Base-by-base conservation (phyloP, 2,329 filamentous ascomycete species). In the Alternaria sp. region DNA sequence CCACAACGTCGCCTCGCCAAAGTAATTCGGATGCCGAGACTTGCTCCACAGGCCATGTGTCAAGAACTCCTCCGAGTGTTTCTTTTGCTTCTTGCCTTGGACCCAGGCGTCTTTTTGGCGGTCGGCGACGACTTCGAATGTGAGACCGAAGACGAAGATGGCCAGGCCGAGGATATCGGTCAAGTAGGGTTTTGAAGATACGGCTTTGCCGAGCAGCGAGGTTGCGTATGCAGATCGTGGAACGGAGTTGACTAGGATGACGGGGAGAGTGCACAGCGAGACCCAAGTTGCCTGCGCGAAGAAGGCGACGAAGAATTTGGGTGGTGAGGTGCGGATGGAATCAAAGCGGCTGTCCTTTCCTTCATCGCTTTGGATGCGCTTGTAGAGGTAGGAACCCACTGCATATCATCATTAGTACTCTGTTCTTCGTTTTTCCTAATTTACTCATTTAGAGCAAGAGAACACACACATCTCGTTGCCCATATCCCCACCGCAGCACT, bases 1-100 rank as follows among this genome's bases (percentile, higher is more conserved):
- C 90, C 89, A 92, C 32, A 92, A 80, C 11, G 87, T 89, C 28
- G 83, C 84, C 75, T 92, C 89, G n/a, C 89, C 90, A 73, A 92
- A 90, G 79, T 92, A 92, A 71, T 92, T 90, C 0, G 89, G 89
- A 76, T 90, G 87, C 62, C 87, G 79, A 49, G 83, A 86, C 71
- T 85, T 83, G 6, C 81, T 80, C 86, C 89, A 92, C 36, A 92
- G 70, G 0, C 89, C 89, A 1, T 80, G 75, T 0, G 88, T 89
- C 63, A 92, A 73, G 69, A 91, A 92, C 46, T 87, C 84, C 76
- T 92, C 89, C 25, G 85, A 85, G 62, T 92, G 90, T 69, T 85
- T 82, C 83, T 91, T 91, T 48, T 82, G 81, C 68, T 85, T 85
- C 81, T 87, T 90, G 59, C 85, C 87, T 55, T 80, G 76, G 60